These are phyloP conservation scores for Leccinum pellstonianum DNA, from an alignment of 768 basidiomycete genomes.

Conservation along the genomic window DNA sequence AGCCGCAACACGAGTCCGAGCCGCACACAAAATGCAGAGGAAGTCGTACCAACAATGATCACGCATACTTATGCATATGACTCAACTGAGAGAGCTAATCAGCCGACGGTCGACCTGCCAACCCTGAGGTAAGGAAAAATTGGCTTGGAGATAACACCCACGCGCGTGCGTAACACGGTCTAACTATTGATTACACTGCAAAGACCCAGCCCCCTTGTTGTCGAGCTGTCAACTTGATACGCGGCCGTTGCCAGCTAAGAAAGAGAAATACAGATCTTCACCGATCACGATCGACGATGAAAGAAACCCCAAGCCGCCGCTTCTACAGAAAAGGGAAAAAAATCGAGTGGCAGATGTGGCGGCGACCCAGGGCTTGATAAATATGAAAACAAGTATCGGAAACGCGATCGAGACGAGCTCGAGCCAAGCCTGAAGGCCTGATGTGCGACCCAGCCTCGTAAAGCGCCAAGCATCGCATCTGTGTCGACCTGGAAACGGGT, in stretches of 20 bases:
- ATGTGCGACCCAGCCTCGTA: constrained; percentile 3
- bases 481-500: constrained; percentile 11
- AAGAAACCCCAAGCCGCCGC: not conserved
- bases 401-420: not conserved
- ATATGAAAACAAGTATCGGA: constrained; percentile 16
- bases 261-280: not conserved
- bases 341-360: constrained; percentile 4
- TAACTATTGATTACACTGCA: not conserved
- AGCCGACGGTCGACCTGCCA: not conserved
- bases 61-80: not conserved
- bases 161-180: not conserved
- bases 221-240: constrained; percentile 1
- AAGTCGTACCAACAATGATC: not conserved
- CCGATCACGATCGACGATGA: constrained; percentile 7
- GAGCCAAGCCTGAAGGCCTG: not conserved
- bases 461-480: constrained; percentile 2
- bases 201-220: not conserved
- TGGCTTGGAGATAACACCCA: not conserved
- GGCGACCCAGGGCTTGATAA: constrained; percentile 14
- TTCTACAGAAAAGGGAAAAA: not conserved
- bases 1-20: not conserved
- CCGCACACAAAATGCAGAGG: not conserved
- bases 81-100: not conserved
- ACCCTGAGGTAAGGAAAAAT: not conserved
- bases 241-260: not conserved